Conservation (phyloP, 192 early-diverging fungal species). For the Thamnidium elegans region DNA sequence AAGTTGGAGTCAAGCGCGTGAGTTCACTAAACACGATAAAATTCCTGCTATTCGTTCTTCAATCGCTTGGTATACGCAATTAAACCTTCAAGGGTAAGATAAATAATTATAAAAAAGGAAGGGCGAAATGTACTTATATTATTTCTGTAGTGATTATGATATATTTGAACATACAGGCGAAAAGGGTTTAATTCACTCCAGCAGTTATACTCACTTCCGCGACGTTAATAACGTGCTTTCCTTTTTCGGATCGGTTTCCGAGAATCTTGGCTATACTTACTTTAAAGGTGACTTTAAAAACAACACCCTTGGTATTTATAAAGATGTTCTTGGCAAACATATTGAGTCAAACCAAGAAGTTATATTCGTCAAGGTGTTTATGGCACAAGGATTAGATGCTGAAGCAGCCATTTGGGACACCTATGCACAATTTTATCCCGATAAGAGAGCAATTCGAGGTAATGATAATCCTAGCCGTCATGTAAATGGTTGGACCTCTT, state of each 20-base stretch:
- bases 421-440: conserved; percentile 32
- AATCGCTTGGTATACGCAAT: conserved; percentile 35
- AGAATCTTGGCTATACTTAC: conserved; percentile 46
- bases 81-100: conserved; percentile 36
- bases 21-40: conserved; percentile 32
- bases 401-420: conserved; percentile 32
- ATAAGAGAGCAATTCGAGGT: conserved; percentile 17
- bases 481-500: conserved; percentile 50
- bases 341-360: conserved; percentile 9
- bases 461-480: conserved; percentile 30
- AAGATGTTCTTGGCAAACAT: conserved; percentile 43
- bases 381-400: conserved; percentile 23
- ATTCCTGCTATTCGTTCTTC: conserved; percentile 37
- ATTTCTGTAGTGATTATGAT: conserved; percentile 34
- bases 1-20: conserved; percentile 45
- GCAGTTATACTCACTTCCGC: conserved; percentile 42
- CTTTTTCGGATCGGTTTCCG: conserved; percentile 44
- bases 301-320: conserved; percentile 36
- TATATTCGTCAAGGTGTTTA: conserved; percentile 19
- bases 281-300: conserved; percentile 42
- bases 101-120: conserved; percentile 9
- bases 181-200: conserved; percentile 48
- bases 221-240: conserved; percentile 33
- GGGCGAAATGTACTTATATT: neutral
- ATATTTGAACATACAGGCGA: conserved; percentile 42